A percentile compares a stretch with the other conserved stretches of the same genome.
Evolutionary conservation across 73 alveolate species (phyloP).

Genomic region (Symbiodinium natans): DNA sequence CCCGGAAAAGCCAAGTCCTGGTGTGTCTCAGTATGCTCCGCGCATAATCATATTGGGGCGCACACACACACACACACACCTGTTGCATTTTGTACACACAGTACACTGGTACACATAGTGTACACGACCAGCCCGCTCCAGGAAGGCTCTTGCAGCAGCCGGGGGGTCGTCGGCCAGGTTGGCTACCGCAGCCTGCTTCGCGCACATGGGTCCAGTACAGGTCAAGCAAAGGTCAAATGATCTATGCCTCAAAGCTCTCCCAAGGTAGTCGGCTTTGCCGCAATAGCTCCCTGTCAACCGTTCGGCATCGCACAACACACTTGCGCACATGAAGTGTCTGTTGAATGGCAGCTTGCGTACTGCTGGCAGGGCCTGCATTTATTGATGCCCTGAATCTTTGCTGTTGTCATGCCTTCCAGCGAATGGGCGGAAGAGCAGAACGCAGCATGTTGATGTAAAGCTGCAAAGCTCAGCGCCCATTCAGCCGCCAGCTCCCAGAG

Average conservation of each 20-base stretch:
- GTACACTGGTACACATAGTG: no score
- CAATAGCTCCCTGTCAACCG: conserved; percentile 57
- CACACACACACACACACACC: no score
- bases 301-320: no score
- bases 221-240: no score
- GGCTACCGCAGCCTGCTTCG: conserved; percentile 43
- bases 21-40: not conserved
- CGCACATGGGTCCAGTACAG: no score
- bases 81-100: not conserved
- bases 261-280: conserved; percentile 72
- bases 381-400: conserved; percentile 72
- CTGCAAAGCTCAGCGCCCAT: not conserved
- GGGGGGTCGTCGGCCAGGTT: conserved; percentile 84
- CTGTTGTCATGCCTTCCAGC: conserved; percentile 30
- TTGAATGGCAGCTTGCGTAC: no score
- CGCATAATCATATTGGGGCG: no score
- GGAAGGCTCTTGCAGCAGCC: conserved; percentile 87
- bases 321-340: not conserved
- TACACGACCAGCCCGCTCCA: conserved; percentile 43
- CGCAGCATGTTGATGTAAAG: no score
- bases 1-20: not conserved
- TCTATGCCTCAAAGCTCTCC: conserved; percentile 49
- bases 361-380: conserved; percentile 34
- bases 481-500: not conserved
- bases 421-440: no score